Evolutionary conservation across 768 basidiomycete genomes (phyloP).

Genomic region (Hydnomerulius pinastri): DNA sequence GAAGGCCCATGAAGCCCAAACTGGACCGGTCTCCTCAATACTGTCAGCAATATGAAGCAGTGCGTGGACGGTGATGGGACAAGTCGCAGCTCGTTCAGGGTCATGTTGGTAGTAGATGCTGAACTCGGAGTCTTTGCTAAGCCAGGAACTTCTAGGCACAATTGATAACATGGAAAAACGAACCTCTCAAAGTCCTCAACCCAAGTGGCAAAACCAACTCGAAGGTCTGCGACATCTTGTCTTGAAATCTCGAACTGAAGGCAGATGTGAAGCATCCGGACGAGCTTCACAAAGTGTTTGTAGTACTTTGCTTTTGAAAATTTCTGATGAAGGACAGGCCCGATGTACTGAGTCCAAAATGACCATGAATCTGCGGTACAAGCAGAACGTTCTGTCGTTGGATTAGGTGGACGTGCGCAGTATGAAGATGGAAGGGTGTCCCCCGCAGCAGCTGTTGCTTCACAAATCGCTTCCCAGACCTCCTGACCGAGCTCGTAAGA

Average conservation of each 20-base stretch:
- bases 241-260: neutral
- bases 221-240: too few relatives aligned
- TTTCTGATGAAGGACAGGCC: too few relatives aligned
- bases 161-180: neutral
- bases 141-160: too few relatives aligned
- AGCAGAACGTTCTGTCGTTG: conserved; percentile 20
- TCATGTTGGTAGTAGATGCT: conserved; percentile 5
- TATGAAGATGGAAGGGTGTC: conserved; percentile 33
- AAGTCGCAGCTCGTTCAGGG: conserved; percentile 8
- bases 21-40: too few relatives aligned
- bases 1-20: too few relatives aligned
- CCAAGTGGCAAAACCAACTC: neutral
- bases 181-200: conserved; percentile 6
- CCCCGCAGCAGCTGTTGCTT: conserved; percentile 24
- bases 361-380: too few relatives aligned
- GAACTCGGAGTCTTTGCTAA: neutral
- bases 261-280: neutral
- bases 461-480: conserved; percentile 45
- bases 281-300: too few relatives aligned
- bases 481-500: conserved; percentile 26
- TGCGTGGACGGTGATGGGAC: too few relatives aligned
- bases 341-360: too few relatives aligned
- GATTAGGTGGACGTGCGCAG: conserved; percentile 35
- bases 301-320: too few relatives aligned
- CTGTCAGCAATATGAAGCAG: too few relatives aligned